Percentiles rank a stretch among this genome's conserved stretches.
These are phyloP conservation scores for Auricularia sp. DNA, from an alignment of 768 basidiomycete species.

Conservation along the genomic window DNA sequence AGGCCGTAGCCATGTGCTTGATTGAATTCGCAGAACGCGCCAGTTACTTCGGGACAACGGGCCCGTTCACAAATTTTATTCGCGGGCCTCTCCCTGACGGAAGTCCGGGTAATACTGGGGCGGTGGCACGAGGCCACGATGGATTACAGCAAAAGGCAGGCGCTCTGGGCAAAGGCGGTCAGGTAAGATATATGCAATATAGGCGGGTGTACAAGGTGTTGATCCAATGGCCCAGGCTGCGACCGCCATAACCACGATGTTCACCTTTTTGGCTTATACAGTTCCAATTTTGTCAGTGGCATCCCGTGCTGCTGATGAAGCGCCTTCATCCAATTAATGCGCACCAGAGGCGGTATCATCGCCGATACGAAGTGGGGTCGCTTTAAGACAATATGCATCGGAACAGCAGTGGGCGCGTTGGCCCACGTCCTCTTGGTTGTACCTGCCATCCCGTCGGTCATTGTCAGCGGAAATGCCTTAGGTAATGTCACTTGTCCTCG, in stretches of 20 bases:
- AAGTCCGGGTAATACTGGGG: slow-evolving; percentile 10
- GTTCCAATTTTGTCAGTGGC: slow-evolving; percentile 13
- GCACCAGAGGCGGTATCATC: slow-evolving; percentile 20
- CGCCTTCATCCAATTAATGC: neutral
- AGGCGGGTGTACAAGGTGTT: no score
- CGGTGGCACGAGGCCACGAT: slow-evolving; percentile 3
- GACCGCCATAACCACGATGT: slow-evolving; percentile 8
- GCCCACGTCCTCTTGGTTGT: slow-evolving; percentile 22
- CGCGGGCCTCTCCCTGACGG: slow-evolving; percentile 18
- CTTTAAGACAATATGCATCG: slow-evolving; percentile 20
- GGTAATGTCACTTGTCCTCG: neutral
- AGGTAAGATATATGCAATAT: no score
- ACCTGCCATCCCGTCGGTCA: slow-evolving; percentile 21
- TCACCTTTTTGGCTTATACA: slow-evolving; percentile 14
- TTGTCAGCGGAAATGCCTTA: slow-evolving; percentile 15
- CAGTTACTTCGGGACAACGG: slow-evolving; percentile 16
- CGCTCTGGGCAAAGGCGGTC: slow-evolving; percentile 18
- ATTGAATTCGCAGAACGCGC: slow-evolving; percentile 24
- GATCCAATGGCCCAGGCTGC: slow-evolving; percentile 5
- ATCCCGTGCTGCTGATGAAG: neutral
- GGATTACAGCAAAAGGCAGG: slow-evolving; percentile 11
- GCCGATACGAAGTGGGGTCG: slow-evolving; percentile 25
- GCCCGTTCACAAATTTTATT: slow-evolving; percentile 12
- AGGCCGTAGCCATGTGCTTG: slow-evolving; percentile 22
- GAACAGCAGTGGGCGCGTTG: slow-evolving; percentile 15